Base-by-base conservation (phyloP, 2,329 filamentous ascomycete species). In the Fusarium sp. region DNA sequence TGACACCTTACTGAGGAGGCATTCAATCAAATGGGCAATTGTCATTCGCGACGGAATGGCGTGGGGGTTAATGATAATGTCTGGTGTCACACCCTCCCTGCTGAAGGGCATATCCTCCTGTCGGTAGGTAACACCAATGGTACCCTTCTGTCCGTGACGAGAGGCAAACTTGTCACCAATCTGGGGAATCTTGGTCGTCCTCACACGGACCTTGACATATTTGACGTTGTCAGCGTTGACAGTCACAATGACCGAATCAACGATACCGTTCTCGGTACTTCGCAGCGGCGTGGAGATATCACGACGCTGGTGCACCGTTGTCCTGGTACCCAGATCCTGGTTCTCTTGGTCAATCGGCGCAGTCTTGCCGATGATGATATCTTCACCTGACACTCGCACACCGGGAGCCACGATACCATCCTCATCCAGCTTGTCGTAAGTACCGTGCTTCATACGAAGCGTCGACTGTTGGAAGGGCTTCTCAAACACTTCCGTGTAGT, bases 11-110 rank as follows among this genome's bases (percentile, higher is more conserved):
- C 95, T 97, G 66, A 99, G 90, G 77, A 98, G 90, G 89, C 97
- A 99, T 88, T 99, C 97, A 82, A 99, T 97, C 90, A 99, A 95
- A 89, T 99, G 97, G 79, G 97, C 97, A 92, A 99, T 99, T 4
- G 97, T 99, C 97, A 99, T 99, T 91, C 97, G 97, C 65, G 97
- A 99, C 0, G 97, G 97, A 90, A 99, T 99, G 81, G 97, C 97
- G 89, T 99, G 97, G 1, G 97, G 97, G 84, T 99, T 99, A 88
- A 99, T 98, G 84, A 99, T 98, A 73, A 99, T 89, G 84, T 99
- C 97, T 0, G 97, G 97, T 0, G 93, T 93, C 63, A 99, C 90
- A 79, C 97, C 97, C 82, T 98, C 95, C 41, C 92, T 88, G 4
- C 95, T 97, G 84, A 99, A 99, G 0, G 97, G 97, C 97, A 99